phyloP scores from a whole-genome alignment of 1,284 basidiomycete genomes.

The Pseudozyma sp. region DNA sequence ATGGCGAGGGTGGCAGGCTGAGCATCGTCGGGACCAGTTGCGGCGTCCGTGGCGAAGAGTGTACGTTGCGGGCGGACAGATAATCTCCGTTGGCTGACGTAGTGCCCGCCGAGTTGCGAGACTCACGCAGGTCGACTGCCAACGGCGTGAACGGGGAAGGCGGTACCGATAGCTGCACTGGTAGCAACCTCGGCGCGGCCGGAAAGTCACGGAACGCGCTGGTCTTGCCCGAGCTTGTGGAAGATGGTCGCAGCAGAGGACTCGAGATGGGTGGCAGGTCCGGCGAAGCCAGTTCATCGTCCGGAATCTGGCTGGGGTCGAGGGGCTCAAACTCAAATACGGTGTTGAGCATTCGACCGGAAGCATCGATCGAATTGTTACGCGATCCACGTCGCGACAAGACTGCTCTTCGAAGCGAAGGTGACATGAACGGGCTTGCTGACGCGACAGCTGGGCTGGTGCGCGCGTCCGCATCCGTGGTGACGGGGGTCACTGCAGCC shows the following conservation, averaged over 20 bases:
- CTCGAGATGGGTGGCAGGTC: conserved; percentile 42
- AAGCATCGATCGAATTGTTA: conserved; percentile 26
- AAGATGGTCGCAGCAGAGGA: conserved; percentile 34
- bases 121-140: conserved; percentile 23
- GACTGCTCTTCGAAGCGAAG: conserved; percentile 14
- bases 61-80: conserved; percentile 31
- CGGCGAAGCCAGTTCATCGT: conserved; percentile 41
- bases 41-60: conserved; percentile 48
- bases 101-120: conserved; percentile 13
- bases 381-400: conserved; percentile 39
- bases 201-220: conserved; percentile 41
- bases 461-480: conserved; percentile 12
- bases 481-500: neutral
- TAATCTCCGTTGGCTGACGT: conserved; percentile 25
- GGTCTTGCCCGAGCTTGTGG: conserved; percentile 16
- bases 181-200: conserved; percentile 49
- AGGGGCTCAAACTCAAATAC: conserved; percentile 39
- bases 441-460: conserved; percentile 26
- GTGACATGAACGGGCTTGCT: conserved; percentile 29
- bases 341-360: conserved; percentile 43
- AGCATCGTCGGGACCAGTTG: conserved; percentile 53
- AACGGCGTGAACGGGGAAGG: conserved; percentile 52
- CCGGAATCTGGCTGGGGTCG: conserved; percentile 39
- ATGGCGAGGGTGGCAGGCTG: conserved; percentile 59
- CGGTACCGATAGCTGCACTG: conserved; percentile 48